A percentile compares a stretch with the other conserved stretches of the same genome.
Evolutionary conservation across 192 early-diverging fungal species (phyloP).

Genomic region (Gamsiella multidivaricata): DNA sequence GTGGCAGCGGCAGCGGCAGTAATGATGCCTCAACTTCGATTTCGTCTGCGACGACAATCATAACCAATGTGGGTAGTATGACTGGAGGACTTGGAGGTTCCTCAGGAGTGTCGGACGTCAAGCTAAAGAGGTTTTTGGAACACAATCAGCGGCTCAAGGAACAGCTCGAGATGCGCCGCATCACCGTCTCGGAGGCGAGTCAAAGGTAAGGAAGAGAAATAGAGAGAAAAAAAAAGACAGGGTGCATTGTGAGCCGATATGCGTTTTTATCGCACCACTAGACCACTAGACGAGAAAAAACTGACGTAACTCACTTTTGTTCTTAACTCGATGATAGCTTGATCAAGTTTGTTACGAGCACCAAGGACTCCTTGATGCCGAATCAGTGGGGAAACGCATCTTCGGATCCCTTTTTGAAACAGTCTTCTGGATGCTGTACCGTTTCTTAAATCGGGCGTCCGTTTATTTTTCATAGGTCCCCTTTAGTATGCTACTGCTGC

Average conservation of each 20-base stretch:
- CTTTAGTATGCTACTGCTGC: not conserved
- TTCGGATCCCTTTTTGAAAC: constrained; percentile 71
- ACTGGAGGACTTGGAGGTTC: not conserved
- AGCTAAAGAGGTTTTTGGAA: constrained; percentile 77
- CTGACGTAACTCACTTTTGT: not conserved
- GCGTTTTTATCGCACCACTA: too few relatives aligned
- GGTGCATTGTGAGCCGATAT: not conserved
- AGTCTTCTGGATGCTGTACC: constrained; percentile 55
- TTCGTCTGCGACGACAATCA: constrained; percentile 35
- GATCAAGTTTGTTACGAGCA: constrained; percentile 66
- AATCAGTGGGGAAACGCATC: constrained; percentile 69
- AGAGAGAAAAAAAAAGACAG: not conserved
- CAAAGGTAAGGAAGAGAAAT: constrained; percentile 51
- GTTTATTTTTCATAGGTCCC: too few relatives aligned
- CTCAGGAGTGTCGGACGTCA: constrained; percentile 66
- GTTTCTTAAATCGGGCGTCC: constrained; percentile 20
- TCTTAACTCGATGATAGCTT: constrained; percentile 36
- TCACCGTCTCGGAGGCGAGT: constrained; percentile 79
- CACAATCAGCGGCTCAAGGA: constrained; percentile 79
- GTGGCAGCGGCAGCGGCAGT: not conserved
- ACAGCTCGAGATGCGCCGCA: constrained; percentile 81
- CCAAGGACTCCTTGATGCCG: constrained; percentile 71
- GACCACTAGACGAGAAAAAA: not conserved
- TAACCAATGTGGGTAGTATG: not conserved
- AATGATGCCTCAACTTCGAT: not conserved